These are phyloP conservation scores for Danielia oregonensis DNA, from an alignment of 805 yeast species.

Conservation along the genomic window DNA sequence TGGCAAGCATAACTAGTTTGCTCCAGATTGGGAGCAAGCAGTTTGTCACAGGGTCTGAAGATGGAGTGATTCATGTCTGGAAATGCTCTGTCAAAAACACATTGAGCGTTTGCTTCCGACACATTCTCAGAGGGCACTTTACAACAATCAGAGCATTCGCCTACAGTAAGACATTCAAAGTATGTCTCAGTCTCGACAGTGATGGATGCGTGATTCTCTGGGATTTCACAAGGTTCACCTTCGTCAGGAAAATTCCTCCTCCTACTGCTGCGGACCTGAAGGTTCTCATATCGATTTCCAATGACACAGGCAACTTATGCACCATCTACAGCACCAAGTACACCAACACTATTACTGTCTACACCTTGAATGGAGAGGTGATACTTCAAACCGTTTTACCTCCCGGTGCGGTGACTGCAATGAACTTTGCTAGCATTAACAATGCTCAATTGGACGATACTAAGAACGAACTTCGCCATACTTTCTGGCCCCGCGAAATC, in stretches of 20 bases:
- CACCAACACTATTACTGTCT: constrained; percentile 28
- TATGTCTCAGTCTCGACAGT: constrained; percentile 51
- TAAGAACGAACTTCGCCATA: constrained; percentile 23
- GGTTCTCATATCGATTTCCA: constrained; percentile 43
- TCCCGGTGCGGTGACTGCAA: constrained; percentile 17
- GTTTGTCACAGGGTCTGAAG: constrained; percentile 49
- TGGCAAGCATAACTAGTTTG: constrained; percentile 34
- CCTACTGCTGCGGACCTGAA: constrained; percentile 17
- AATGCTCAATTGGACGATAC: constrained; percentile 23
- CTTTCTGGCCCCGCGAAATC: constrained; percentile 36
- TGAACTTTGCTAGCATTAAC: constrained; percentile 30
- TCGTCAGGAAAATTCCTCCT: constrained; percentile 38
- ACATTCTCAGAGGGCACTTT: constrained; percentile 57
- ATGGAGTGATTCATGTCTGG: constrained; percentile 64
- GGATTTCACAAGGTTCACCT: constrained; percentile 55
- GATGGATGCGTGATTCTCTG: constrained; percentile 58
- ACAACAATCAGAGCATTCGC: constrained; percentile 42
- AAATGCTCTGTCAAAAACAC: constrained; percentile 30
- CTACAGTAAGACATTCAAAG: constrained; percentile 50
- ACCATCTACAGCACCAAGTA: constrained; percentile 21
- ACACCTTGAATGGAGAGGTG: constrained; percentile 52
- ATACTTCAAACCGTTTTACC: constrained; percentile 23
- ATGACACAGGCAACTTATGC: constrained; percentile 53
- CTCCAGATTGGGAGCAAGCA: constrained; percentile 39
- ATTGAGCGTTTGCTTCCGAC: constrained; percentile 36